Percentiles rank a stretch among this genome's conserved stretches.
Evolutionary conservation across 2,329 filamentous ascomycete species (phyloP).

Genomic region (Neonectria sp.): DNA sequence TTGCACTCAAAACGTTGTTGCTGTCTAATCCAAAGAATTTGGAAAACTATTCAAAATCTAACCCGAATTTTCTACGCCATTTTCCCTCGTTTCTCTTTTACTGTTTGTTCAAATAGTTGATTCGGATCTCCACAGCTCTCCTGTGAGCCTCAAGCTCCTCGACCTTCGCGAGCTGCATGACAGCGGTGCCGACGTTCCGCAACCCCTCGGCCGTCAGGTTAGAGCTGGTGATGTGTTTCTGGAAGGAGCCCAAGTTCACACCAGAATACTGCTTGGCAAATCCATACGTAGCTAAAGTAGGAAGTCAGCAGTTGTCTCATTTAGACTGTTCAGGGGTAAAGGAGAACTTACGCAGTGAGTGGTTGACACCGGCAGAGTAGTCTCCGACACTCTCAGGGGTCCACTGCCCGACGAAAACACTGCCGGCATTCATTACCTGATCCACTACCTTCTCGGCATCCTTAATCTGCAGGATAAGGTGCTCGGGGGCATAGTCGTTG

Average conservation of each 20-base stretch:
- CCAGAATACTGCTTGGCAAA: constrained; percentile 99
- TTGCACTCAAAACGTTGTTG: not conserved
- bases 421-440: constrained; percentile 92
- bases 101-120: constrained; percentile 65
- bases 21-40: constrained; percentile 16
- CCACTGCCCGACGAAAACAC: constrained; percentile 96
- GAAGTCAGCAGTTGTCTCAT: constrained; percentile 35
- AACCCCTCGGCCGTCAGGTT: constrained; percentile 90
- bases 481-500: constrained; percentile 96
- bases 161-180: constrained; percentile 95
- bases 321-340: not conserved
- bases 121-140: constrained; percentile 87
- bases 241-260: constrained; percentile 94
- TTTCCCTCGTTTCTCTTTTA: constrained; percentile 31
- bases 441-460: constrained; percentile 82
- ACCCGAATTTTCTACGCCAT: constrained; percentile 31
- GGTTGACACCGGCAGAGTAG: constrained; percentile 98
- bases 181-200: constrained; percentile 86
- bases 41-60: constrained; percentile 26
- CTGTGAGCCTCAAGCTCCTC: constrained; percentile 96
- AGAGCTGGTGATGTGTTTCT: constrained; percentile 98
- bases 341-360: constrained; percentile 87
- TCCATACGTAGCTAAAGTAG: constrained; percentile 85
- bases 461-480: constrained; percentile 91
- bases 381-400: constrained; percentile 98